phyloP scores from a whole-genome alignment of 345 rosid genomes.

The Eucalyptus microcorys region DNA sequence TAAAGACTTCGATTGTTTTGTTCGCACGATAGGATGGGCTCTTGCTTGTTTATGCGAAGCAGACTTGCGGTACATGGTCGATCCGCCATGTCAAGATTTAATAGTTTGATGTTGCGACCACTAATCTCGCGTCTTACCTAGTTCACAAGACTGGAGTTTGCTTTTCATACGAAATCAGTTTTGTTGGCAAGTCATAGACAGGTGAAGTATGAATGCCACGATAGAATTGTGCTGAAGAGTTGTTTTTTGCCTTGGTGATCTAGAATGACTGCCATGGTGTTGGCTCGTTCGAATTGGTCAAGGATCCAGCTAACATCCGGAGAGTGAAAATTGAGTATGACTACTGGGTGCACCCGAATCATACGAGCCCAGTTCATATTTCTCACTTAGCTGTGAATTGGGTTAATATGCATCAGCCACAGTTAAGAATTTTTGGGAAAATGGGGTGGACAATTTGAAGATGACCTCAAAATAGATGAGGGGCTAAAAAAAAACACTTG shows the following conservation, averaged over 20 bases:
- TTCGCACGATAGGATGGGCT: background rate
- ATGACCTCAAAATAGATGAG: background rate
- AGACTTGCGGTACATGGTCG: background rate
- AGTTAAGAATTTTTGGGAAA: background rate
- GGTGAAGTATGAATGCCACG: background rate
- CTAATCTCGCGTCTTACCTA: background rate
- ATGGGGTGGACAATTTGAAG: background rate
- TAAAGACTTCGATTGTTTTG: background rate
- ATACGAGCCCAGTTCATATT: background rate
- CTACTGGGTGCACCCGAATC: background rate
- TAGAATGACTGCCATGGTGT: background rate
- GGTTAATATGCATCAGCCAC: background rate
- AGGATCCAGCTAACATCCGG: background rate
- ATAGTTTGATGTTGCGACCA: background rate
- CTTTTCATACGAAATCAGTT: background rate
- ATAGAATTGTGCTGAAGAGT: background rate
- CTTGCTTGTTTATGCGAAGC: background rate
- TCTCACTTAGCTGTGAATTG: background rate
- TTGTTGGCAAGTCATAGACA: background rate
- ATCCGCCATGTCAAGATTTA: background rate
- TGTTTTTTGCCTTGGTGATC: background rate
- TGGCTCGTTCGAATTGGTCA: background rate
- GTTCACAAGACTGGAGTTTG: background rate
- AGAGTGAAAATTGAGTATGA: background rate
- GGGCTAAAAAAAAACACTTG: background rate